Evolutionary conservation across 345 rosid genomes (phyloP).

Genomic region (Salix caprea): DNA sequence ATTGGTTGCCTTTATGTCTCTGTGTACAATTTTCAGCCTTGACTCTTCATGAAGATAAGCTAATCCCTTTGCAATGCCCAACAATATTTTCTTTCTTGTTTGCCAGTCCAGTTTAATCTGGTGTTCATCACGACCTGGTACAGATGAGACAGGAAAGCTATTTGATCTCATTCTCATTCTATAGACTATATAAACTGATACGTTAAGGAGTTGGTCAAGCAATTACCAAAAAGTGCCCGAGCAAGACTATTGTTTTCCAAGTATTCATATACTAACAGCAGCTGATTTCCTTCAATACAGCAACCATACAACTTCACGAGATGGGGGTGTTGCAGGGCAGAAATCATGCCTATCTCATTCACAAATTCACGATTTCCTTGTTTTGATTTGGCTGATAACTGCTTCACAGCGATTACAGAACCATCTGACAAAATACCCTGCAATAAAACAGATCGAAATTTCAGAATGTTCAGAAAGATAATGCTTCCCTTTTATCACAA

Average conservation of each 20-base stretch:
- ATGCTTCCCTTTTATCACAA: not conserved
- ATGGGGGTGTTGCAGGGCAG: constrained; percentile 65
- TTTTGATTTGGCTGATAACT: constrained; percentile 63
- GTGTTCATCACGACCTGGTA: constrained; percentile 41
- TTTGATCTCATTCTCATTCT: not conserved
- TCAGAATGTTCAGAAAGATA: not conserved
- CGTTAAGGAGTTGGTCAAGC: not conserved
- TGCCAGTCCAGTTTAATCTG: constrained; percentile 48
- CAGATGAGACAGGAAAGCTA: not conserved
- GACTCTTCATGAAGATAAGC: constrained; percentile 70
- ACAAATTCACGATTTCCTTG: constrained; percentile 71
- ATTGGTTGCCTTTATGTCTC: constrained; percentile 69
- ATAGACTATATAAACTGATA: not conserved
- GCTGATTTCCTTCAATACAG: constrained; percentile 61
- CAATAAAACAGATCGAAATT: constrained; percentile 10
- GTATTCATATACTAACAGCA: constrained; percentile 58
- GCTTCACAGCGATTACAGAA: constrained; percentile 57
- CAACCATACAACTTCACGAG: constrained; percentile 61
- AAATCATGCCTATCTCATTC: constrained; percentile 67
- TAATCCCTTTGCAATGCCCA: constrained; percentile 54
- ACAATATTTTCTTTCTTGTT: constrained; percentile 47
- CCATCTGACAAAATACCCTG: constrained; percentile 60
- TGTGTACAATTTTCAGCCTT: constrained; percentile 62
- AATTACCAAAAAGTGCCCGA: constrained; percentile 57
- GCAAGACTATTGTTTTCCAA: constrained; percentile 63